A percentile compares a stretch with the other conserved stretches of the same genome.
phyloP scores from a whole-genome alignment of 2,329 filamentous ascomycete genomes.

The Diaporthe amygdali region DNA sequence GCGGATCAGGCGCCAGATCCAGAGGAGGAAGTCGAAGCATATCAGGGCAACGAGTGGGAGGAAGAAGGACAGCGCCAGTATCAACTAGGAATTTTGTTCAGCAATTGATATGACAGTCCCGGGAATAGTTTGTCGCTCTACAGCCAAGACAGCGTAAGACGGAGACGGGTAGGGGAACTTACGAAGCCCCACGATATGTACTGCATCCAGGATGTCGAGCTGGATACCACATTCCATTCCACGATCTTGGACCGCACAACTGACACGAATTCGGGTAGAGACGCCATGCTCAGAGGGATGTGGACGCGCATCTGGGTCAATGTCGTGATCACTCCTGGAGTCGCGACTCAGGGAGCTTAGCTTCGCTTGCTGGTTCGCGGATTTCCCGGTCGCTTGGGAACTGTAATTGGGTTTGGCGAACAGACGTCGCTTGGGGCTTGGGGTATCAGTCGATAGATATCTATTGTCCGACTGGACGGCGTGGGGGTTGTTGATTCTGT shows the following conservation, averaged over 20 bases:
- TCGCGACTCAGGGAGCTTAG: neutral
- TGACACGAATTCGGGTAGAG: slow-evolving; percentile 21
- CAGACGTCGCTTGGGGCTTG: neutral
- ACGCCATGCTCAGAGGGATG: slow-evolving; percentile 14
- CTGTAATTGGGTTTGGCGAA: neutral
- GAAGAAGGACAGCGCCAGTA: slow-evolving; percentile 51
- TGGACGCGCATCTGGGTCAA: slow-evolving; percentile 13
- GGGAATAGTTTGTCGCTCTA: neutral
- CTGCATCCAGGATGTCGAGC: slow-evolving; percentile 29
- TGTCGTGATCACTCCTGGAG: neutral
- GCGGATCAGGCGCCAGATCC: slow-evolving; percentile 53
- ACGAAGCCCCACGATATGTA: slow-evolving; percentile 35
- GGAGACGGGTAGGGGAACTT: neutral
- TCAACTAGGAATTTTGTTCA: slow-evolving; percentile 37
- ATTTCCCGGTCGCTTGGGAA: neutral
- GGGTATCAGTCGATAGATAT: neutral
- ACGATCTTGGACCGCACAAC: slow-evolving; percentile 27
- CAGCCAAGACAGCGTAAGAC: neutral
- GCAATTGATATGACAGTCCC: neutral
- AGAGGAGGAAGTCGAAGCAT: slow-evolving; percentile 56
- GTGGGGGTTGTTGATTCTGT: neutral
- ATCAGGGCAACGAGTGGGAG: slow-evolving; percentile 54
- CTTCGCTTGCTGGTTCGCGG: neutral
- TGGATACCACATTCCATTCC: slow-evolving; percentile 27
- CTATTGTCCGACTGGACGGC: neutral